A percentile compares a stretch with the other conserved stretches of the same genome.
Conservation (phyloP, 371 early-diverging fungal genomes). For the Rhizopus stolonifer region DNA sequence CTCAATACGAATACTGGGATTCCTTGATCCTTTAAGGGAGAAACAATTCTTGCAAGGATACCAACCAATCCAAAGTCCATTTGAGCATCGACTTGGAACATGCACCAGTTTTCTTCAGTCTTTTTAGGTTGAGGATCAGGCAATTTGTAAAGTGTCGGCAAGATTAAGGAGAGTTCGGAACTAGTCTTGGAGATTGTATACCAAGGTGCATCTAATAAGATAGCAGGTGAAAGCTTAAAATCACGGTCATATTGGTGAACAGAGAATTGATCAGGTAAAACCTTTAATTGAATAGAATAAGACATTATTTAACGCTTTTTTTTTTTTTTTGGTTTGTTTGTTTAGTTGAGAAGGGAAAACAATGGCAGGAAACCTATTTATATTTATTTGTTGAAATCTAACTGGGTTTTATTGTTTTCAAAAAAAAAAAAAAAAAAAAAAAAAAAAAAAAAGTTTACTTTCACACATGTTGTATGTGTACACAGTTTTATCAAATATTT, state of each 20-base stretch:
- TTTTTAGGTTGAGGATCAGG: constrained; percentile 35
- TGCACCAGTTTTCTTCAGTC: constrained; percentile 57
- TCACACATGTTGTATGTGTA: too few species aligned
- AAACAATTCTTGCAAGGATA: constrained; percentile 61
- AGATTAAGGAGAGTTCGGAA: constrained; percentile 57
- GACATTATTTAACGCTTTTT: too few species aligned
- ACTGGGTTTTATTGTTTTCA: too few species aligned
- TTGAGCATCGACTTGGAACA: constrained; percentile 65
- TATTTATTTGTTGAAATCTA: too few species aligned
- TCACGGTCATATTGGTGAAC: constrained; percentile 34
- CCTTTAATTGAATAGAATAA: constrained; percentile 29
- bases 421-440: too few species aligned
- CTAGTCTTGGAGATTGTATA: constrained; percentile 58
- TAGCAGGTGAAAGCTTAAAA: constrained; percentile 6
- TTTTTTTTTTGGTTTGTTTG: too few species aligned
- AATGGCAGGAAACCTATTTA: too few species aligned
- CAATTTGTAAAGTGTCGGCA: constrained; percentile 35
- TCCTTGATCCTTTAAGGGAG: constrained; percentile 54
- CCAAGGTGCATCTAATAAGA: constrained; percentile 38
- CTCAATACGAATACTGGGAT: constrained; percentile 74
- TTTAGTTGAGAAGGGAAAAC: too few species aligned
- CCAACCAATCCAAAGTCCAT: constrained; percentile 80
- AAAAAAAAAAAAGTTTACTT: too few species aligned
- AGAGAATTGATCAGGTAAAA: constrained; percentile 37
- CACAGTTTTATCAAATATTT: too few species aligned